phyloP scores from a whole-genome alignment of 2,329 filamentous ascomycete genomes.

The Aureobasidium lini region DNA sequence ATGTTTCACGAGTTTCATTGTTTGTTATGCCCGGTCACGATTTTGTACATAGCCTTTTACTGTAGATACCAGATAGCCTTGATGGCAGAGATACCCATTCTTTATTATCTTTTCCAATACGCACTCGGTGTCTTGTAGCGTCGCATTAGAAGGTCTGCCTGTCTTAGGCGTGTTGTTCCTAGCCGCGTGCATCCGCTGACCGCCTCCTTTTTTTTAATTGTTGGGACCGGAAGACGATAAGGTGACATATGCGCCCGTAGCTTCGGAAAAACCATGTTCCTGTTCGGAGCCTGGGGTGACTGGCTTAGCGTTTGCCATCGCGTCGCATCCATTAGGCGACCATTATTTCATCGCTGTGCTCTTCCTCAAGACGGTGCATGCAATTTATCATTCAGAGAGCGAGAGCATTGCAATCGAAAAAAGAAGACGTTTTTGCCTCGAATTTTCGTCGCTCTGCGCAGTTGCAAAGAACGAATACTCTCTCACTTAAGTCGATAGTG shows the following conservation, averaged over 20 bases:
- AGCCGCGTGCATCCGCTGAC: not conserved
- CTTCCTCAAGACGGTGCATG: no score
- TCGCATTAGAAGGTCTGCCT: not conserved
- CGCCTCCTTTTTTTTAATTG: not conserved
- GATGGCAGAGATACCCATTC: not conserved
- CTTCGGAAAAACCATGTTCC: conserved; percentile 1
- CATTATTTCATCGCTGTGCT: no score
- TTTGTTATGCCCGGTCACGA: conserved; percentile 4
- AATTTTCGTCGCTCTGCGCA: not conserved
- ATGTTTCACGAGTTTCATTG: conserved; percentile 12
- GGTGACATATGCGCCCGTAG: not conserved
- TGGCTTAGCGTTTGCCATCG: not conserved
- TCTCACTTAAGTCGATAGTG: conserved; percentile 3
- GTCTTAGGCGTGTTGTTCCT: not conserved
- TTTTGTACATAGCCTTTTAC: conserved; percentile 3
- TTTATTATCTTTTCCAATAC: not conserved
- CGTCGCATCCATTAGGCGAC: no score
- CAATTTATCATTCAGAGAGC: no score
- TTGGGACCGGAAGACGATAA: not conserved
- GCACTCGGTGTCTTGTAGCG: not conserved
- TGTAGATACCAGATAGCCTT: conserved; percentile 2
- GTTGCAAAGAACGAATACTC: not conserved
- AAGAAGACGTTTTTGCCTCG: no score
- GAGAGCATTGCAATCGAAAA: no score
- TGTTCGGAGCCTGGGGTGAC: not conserved